Percentiles rank a stretch among this genome's conserved stretches.
Conservation (phyloP, 805 yeast species). For the Diddensiella santjacobensis region DNA sequence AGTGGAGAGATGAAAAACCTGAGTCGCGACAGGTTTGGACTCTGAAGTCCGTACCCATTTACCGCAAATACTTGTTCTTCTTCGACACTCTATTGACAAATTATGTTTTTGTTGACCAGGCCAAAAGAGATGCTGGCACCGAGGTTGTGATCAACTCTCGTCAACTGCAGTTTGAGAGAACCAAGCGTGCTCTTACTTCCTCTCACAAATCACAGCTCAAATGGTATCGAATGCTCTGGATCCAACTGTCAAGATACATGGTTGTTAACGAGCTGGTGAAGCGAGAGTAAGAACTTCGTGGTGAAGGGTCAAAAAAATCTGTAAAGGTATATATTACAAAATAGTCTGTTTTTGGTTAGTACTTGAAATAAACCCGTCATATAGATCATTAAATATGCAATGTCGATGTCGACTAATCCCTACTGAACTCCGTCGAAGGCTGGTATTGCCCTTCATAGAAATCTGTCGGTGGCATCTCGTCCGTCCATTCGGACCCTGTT, state of each 20-base stretch:
- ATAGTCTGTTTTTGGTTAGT: too few species aligned
- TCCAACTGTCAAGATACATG: constrained; percentile 70
- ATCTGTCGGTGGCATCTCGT: too few species aligned
- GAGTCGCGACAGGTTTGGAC: constrained; percentile 25
- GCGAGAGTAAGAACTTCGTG: not conserved
- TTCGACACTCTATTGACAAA: constrained; percentile 33
- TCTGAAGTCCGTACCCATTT: constrained; percentile 33
- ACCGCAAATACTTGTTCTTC: constrained; percentile 35
- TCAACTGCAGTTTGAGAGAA: constrained; percentile 28
- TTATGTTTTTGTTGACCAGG: constrained; percentile 14
- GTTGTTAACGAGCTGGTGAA: constrained; percentile 55
- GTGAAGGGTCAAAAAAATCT: not conserved
- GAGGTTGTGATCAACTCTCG: constrained; percentile 18
- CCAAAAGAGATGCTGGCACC: constrained; percentile 11
- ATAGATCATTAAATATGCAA: too few species aligned
- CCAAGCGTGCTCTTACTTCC: constrained; percentile 68
- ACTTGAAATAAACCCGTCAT: too few species aligned
- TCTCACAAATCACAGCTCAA: constrained; percentile 90
- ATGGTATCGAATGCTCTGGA: constrained; percentile 93
- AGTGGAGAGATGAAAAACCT: constrained; percentile 12
- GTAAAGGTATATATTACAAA: too few species aligned
- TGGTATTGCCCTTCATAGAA: too few species aligned
- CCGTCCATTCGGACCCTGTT: too few species aligned
- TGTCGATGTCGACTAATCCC: too few species aligned
- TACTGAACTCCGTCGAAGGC: too few species aligned